Percentiles rank a stretch among this genome's conserved stretches.
phyloP scores from a whole-genome alignment of 345 rosid species.

The Populus simonii region DNA sequence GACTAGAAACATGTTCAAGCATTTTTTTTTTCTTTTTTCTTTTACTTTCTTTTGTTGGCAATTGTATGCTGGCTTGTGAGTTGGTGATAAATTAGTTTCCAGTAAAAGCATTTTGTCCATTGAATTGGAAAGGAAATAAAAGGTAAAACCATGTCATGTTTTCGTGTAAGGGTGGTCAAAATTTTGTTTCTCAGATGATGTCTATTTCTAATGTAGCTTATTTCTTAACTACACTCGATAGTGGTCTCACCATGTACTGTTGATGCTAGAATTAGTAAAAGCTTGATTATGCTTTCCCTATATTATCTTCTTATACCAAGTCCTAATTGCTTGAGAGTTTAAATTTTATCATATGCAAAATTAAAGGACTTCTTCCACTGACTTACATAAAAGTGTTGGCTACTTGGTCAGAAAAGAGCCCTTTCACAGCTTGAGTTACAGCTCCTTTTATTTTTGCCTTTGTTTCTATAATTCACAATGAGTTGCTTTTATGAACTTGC shows the following conservation, averaged over 20 bases:
- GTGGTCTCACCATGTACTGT: background rate
- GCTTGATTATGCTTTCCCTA: background rate
- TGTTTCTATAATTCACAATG: background rate
- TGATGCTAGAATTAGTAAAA: background rate
- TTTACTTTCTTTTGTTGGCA: background rate
- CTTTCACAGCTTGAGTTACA: background rate
- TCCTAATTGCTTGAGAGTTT: background rate
- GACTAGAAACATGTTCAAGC: background rate
- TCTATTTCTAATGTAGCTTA: background rate
- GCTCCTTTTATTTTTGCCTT: background rate
- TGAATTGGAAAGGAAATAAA: background rate
- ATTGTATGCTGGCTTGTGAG: background rate
- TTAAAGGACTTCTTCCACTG: background rate
- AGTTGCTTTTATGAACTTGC: constrained; percentile 26
- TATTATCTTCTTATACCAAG: background rate
- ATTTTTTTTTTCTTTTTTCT: background rate
- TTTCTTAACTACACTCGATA: background rate
- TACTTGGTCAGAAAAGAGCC: background rate
- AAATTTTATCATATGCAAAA: background rate
- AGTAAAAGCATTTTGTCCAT: background rate
- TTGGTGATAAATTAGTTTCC: background rate
- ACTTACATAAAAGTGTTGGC: background rate
- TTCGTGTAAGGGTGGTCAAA: background rate
- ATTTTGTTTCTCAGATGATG: background rate
- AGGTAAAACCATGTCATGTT: background rate